A percentile compares a stretch with the other conserved stretches of the same genome.
These are phyloP conservation scores for Trypanosoma brucei DNA, from an alignment of 208 protist species.

Conservation along the genomic window DNA sequence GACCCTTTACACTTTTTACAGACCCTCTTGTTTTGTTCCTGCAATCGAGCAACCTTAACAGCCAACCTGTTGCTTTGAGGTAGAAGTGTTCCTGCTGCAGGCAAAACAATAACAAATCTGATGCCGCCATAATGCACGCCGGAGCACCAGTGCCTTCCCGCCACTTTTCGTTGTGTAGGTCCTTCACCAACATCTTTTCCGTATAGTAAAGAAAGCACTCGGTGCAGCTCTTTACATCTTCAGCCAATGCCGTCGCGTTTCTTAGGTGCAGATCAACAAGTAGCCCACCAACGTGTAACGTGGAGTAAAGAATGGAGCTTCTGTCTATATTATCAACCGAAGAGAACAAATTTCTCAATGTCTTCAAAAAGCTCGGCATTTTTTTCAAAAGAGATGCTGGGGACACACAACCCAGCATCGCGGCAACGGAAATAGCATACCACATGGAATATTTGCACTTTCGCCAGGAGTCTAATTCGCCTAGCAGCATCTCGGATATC, in stretches of 20 bases:
- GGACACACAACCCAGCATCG: constrained; percentile 14
- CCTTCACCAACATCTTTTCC: constrained; percentile 18
- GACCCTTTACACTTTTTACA: neutral
- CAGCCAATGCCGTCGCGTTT: neutral
- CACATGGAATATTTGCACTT: constrained; percentile 15
- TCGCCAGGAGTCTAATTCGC: constrained; percentile 15
- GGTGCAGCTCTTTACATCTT: constrained; percentile 6
- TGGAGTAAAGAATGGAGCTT: constrained; percentile 19
- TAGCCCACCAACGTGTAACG: constrained; percentile 17
- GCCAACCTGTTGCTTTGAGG: constrained; percentile 8
- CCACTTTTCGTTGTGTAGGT: constrained; percentile 6
- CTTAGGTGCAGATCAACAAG: constrained; percentile 9
- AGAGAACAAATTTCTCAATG: constrained; percentile 8
- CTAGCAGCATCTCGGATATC: constrained; percentile 5
- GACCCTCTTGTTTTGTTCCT: constrained; percentile 8
- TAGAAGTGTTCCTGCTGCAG: constrained; percentile 20
- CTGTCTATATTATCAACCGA: constrained; percentile 17
- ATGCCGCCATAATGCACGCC: constrained; percentile 12
- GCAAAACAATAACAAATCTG: constrained; percentile 20
- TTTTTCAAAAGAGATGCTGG: neutral
- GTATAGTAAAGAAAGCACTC: constrained; percentile 14
- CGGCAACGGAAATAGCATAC: constrained; percentile 15
- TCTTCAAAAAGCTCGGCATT: constrained; percentile 14
- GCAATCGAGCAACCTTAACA: constrained; percentile 7
- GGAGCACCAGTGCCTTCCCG: neutral